phyloP scores from a whole-genome alignment of 2,329 filamentous ascomycete genomes.

The Aspergillus calidoustus region DNA sequence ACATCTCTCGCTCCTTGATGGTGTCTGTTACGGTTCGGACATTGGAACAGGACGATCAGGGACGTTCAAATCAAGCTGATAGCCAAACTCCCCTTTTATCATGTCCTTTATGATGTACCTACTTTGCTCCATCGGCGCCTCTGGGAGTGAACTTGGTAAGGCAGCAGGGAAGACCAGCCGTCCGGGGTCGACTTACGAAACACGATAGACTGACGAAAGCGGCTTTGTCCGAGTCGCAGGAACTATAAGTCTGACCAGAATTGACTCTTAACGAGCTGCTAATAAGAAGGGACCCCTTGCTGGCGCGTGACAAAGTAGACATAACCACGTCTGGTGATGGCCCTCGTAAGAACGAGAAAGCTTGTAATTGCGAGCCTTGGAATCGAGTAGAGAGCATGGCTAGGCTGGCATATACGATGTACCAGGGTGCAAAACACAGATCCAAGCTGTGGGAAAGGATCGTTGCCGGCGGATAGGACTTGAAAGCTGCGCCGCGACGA shows the following conservation, averaged over 20 bases:
- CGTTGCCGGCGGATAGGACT: too few species aligned
- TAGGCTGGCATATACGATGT: not conserved
- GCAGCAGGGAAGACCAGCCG: too few species aligned
- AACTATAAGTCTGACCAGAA: constrained; percentile 3
- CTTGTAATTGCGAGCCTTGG: not conserved
- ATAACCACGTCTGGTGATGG: not conserved
- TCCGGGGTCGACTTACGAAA: not conserved
- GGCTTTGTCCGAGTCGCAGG: constrained; percentile 9
- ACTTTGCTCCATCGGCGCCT: not conserved
- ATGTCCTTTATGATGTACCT: constrained; percentile 23
- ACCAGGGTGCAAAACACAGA: too few species aligned
- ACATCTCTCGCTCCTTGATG: constrained; percentile 22
- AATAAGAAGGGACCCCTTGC: not conserved
- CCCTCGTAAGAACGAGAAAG: not conserved
- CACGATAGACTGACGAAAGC: constrained; percentile 14
- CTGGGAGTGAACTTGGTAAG: too few species aligned
- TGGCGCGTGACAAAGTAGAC: not conserved
- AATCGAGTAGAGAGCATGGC: not conserved
- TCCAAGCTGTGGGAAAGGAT: too few species aligned
- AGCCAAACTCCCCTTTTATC: constrained; percentile 37
- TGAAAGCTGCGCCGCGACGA: too few species aligned
- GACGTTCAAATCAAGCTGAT: constrained; percentile 32
- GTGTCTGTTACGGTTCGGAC: constrained; percentile 34
- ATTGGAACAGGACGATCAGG: constrained; percentile 30
- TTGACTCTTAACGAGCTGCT: constrained; percentile 10